A percentile compares a stretch with the other conserved stretches of the same genome.
Evolutionary conservation across 306 rosid species (phyloP).

Genomic region (Glycine tomentella): DNA sequence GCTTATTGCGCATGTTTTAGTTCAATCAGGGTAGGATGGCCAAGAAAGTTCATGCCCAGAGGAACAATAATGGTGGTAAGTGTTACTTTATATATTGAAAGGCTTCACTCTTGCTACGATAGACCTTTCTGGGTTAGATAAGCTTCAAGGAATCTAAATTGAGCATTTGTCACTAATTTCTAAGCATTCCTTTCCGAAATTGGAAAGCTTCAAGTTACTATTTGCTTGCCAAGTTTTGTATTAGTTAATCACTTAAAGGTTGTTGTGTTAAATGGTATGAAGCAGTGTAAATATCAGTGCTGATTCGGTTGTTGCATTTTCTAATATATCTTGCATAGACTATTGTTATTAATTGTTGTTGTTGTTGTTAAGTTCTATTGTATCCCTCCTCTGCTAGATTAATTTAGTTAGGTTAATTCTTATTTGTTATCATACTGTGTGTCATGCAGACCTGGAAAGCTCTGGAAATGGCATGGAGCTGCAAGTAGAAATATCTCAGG

Average conservation of each 20-base stretch:
- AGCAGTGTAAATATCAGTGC: background rate
- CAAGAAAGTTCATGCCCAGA: constrained; percentile 68
- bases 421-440: constrained; percentile 30
- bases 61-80: constrained; percentile 65
- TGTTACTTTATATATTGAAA: constrained; percentile 31
- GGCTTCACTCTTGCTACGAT: background rate
- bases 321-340: background rate
- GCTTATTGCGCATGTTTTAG: constrained; percentile 62
- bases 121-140: background rate
- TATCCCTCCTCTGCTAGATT: constrained; percentile 14
- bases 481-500: constrained; percentile 61
- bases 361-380: background rate
- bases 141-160: background rate
- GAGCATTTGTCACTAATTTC: background rate
- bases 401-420: constrained; percentile 6
- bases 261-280: background rate
- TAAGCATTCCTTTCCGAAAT: background rate
- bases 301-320: constrained; percentile 3
- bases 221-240: background rate
- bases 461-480: constrained; percentile 70
- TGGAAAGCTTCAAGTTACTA: background rate
- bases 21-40: constrained; percentile 72
- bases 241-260: background rate
- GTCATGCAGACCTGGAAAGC: constrained; percentile 64
- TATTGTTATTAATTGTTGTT: background rate